Percentiles rank a stretch among this genome's conserved stretches.
Conservation (phyloP, 2,329 filamentous ascomycete species). For the Trichoderma sp. region DNA sequence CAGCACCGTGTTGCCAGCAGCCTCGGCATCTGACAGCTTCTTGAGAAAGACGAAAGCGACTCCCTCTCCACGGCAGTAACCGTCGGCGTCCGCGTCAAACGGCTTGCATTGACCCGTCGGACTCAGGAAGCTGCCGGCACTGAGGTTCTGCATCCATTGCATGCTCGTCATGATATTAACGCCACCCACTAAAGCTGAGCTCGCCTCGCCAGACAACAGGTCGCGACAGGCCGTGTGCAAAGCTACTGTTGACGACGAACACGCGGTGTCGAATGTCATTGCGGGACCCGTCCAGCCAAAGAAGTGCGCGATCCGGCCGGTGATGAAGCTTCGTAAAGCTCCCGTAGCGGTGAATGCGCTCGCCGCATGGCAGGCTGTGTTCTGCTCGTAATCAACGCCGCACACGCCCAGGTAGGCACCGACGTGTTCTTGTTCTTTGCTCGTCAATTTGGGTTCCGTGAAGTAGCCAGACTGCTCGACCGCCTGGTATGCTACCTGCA, state of each 20-base stretch:
- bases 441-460: neutral
- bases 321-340: neutral
- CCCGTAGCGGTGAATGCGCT: neutral
- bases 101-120: neutral
- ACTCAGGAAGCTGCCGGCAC: neutral
- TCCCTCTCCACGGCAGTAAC: neutral
- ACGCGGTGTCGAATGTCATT: neutral
- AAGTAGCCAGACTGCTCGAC: neutral
- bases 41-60: neutral
- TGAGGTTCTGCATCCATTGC: neutral
- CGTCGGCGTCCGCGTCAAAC: neutral
- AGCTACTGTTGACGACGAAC: neutral
- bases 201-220: neutral
- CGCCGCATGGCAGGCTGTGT: neutral
- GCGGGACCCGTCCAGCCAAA: neutral
- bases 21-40: neutral
- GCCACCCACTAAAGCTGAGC: accelerated
- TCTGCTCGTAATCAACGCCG: neutral
- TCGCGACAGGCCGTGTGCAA: neutral
- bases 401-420: neutral
- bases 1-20: neutral
- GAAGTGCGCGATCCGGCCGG: neutral
- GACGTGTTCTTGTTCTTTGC: neutral
- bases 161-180: neutral
- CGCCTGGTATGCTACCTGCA: neutral